phyloP scores from a whole-genome alignment of 129 eudicot genomes.

The Escallonia rubra region DNA sequence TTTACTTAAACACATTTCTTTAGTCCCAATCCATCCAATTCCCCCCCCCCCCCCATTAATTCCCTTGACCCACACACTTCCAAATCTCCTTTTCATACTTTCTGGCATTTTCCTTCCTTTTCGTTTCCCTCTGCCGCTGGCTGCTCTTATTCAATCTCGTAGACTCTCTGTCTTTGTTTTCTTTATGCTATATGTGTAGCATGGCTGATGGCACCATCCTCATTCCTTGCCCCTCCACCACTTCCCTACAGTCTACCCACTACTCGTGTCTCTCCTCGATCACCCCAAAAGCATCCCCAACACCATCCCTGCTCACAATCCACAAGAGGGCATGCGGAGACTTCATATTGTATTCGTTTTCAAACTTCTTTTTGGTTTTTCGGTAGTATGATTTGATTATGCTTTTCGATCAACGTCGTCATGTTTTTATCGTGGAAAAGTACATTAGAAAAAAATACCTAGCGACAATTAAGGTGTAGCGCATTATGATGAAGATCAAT shows the following conservation, averaged over 20 bases:
- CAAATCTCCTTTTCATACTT: constrained; percentile 6
- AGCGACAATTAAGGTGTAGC: too few species aligned
- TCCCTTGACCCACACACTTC: constrained; percentile 20
- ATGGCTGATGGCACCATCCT: constrained; percentile 2
- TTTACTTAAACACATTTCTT: constrained; percentile 23
- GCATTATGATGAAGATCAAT: too few species aligned
- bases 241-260: constrained; percentile 12
- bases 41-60: not conserved
- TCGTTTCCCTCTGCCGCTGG: not conserved
- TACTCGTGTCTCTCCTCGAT: constrained; percentile 5
- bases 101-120: too few species aligned
- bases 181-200: not conserved
- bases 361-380: too few species aligned
- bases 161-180: not conserved
- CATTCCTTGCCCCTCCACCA: constrained; percentile 7
- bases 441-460: too few species aligned
- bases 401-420: too few species aligned
- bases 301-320: constrained; percentile 13
- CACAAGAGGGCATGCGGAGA: not conserved
- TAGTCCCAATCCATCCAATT: constrained; percentile 26
- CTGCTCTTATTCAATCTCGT: not conserved
- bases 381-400: too few species aligned
- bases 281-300: constrained; percentile 12
- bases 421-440: too few species aligned
- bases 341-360: not conserved